Evolutionary conservation across 495 filamentous ascomycete genomes (phyloP), one percentile per base, ranked within the genome.

Genomic region (Parathielavia hyrcaniae): DNA sequence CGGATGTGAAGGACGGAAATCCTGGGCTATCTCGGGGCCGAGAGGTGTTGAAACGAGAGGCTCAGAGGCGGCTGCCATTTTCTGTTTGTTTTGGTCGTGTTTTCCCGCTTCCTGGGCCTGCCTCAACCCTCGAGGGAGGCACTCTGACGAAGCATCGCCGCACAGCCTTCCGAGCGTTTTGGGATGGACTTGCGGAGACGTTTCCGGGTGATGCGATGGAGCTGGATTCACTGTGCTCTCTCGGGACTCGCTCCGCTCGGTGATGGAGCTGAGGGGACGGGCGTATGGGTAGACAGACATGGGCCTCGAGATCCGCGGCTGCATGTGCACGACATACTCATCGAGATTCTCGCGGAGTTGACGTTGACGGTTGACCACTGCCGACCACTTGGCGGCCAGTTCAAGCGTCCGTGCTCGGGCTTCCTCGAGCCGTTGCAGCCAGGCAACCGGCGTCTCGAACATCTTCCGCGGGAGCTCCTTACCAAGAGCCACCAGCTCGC

Each of bases 401-500:
- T 47, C 57, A 11, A 59, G 50, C 7, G 57, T 59, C 14, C 12
- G 7, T 1, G 12, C 34, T 14, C 57, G n/a, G 0, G 41, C 34
- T 12, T 16, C 14, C 20, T 59, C 57, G 11, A 59, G 57, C 10
- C 57, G 38, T 16, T 30, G 32, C 20, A 59, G 8, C 57, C 57
- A 59, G 19, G 32, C 4, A 3, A 17, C 30, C 1, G 7, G 9
- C 11, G 57, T 46, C 8, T 59, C 57, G 12, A 23, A 39, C 16
- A 1, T 14, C 32, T 11, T 19, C 22, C 34, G 26, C 10, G 47
- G 52, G 16, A 43, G 19, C 1, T 22, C 53, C 39, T 56, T 52
- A 23, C 14, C 59, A 14, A 61, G 46, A 1, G 59, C 48, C 14
- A 46, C 22, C 9, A 63, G 52, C 52, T 63, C 61, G 16, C 40